Conservation (phyloP, 495 filamentous ascomycete species). For the Bacidia rubella region DNA sequence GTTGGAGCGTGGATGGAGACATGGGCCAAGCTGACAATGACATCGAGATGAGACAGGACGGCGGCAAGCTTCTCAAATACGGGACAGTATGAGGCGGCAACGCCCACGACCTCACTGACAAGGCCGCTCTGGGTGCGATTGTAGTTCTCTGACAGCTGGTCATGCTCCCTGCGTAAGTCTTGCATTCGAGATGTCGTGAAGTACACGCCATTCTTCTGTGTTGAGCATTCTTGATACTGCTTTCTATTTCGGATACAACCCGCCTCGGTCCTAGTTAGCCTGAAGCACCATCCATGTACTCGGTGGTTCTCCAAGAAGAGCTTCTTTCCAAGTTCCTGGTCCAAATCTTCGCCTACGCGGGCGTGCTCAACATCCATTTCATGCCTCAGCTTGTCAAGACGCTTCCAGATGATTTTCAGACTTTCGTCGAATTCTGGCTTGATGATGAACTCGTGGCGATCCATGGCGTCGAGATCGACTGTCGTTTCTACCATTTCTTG, state of each 20-base stretch:
- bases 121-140: slow-evolving; percentile 87
- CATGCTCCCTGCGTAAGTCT: slow-evolving; percentile 72
- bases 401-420: slow-evolving; percentile 74
- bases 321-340: slow-evolving; percentile 93
- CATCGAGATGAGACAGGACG: slow-evolving; percentile 86
- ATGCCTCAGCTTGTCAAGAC: slow-evolving; percentile 68
- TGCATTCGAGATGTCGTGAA: slow-evolving; percentile 88
- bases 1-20: slow-evolving; percentile 85
- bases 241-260: slow-evolving; percentile 84
- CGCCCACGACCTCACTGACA: slow-evolving; percentile 82
- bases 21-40: slow-evolving; percentile 92
- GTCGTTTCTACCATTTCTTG: slow-evolving; percentile 99
- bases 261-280: slow-evolving; percentile 81
- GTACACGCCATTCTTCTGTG: slow-evolving; percentile 97
- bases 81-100: slow-evolving; percentile 88
- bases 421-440: slow-evolving; percentile 96
- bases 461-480: slow-evolving; percentile 87
- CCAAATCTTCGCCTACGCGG: slow-evolving; percentile 65
- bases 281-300: slow-evolving; percentile 93
- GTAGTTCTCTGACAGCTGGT: slow-evolving; percentile 90
- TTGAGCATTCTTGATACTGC: slow-evolving; percentile 88
- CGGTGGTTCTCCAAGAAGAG: slow-evolving; percentile 94
- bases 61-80: slow-evolving; percentile 83
- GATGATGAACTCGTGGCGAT: slow-evolving; percentile 97
- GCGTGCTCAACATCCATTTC: slow-evolving; percentile 79